Evolutionary conservation across 2,329 filamentous ascomycete genomes (phyloP).

Genomic region (Trichoderma guizhouense): DNA sequence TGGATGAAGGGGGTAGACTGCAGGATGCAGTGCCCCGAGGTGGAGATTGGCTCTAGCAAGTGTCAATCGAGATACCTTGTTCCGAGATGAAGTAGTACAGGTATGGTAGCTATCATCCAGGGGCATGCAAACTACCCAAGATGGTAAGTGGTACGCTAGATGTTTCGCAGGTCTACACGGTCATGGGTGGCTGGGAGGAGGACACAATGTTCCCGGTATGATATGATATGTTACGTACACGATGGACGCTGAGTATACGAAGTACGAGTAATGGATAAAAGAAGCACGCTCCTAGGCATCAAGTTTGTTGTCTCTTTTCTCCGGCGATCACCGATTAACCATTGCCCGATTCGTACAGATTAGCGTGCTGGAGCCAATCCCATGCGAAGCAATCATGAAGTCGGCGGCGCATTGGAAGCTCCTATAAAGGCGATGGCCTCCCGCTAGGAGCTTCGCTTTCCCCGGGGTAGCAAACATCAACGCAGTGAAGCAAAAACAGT

Average conservation of each 20-base stretch:
- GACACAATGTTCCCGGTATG: background rate
- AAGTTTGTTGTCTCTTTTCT: background rate
- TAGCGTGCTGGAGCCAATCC: background rate
- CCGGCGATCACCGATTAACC: background rate
- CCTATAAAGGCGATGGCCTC: background rate
- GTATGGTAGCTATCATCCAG: background rate
- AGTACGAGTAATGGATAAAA: background rate
- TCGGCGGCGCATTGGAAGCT: background rate
- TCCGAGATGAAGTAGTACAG: background rate
- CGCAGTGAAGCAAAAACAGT: background rate
- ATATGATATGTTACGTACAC: background rate
- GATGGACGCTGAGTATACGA: background rate
- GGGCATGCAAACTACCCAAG: background rate
- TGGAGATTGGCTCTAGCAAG: background rate
- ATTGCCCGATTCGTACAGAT: background rate
- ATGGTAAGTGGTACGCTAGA: background rate
- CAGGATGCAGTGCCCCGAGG: constrained; percentile 12
- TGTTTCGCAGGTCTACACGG: background rate
- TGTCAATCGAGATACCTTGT: background rate
- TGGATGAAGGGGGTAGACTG: background rate
- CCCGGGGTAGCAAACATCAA: background rate
- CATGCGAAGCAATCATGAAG: background rate
- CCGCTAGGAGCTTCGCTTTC: background rate
- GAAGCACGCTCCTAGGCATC: background rate
- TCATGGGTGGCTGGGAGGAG: background rate